Evolutionary conservation across 2,329 filamentous ascomycete genomes (phyloP).

Genomic region (Pseudocercospora fuligena): DNA sequence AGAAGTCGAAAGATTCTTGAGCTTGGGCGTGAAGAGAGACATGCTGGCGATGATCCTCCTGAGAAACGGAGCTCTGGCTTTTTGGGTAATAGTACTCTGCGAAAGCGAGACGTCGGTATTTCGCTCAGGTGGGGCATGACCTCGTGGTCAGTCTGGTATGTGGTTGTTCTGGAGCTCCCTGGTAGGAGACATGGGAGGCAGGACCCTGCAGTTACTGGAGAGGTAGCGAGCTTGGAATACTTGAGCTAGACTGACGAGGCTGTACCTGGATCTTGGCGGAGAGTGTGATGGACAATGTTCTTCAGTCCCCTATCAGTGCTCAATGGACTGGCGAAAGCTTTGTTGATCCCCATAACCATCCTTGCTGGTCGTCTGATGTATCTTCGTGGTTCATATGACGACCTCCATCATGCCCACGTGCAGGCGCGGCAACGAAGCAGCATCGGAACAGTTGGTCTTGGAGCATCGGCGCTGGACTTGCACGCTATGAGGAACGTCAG

Average conservation of each 20-base stretch:
- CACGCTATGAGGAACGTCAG: too few species aligned
- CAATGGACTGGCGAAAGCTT: background rate
- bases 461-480: too few species aligned
- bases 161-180: background rate
- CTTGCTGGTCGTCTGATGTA: too few species aligned
- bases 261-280: background rate
- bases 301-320: too few species aligned
- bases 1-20: constrained; percentile 8
- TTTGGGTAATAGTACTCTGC: background rate
- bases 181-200: background rate
- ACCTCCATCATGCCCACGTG: too few species aligned
- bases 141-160: background rate
- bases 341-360: background rate
- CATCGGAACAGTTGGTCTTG: too few species aligned
- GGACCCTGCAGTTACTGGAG: background rate
- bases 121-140: background rate
- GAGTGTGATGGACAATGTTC: background rate
- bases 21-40: background rate
- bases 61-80: background rate
- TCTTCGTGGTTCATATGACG: too few species aligned
- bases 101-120: background rate
- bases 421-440: too few species aligned
- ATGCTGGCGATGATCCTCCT: background rate
- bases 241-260: too few species aligned
- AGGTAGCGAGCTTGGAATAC: background rate